Base-by-base conservation (phyloP, 1,284 basidiomycete species). In the Thecaphora thlaspeos region DNA sequence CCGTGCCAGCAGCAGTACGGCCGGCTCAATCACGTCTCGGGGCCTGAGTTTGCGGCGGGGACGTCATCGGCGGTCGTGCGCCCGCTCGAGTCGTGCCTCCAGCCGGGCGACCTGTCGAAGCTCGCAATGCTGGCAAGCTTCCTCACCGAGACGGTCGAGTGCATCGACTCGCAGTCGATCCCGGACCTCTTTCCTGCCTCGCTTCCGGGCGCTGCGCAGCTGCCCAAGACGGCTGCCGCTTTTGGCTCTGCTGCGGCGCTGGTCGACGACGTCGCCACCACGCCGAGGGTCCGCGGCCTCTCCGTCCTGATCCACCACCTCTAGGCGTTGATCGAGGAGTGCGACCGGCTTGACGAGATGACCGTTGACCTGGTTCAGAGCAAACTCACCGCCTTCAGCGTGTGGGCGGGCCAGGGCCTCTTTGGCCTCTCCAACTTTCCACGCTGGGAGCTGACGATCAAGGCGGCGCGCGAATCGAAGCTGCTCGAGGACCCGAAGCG, bases 341-440 rank as follows among this genome's bases (percentile, higher is more conserved):
- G 62, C 41, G 51, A 52, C 10, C 55, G 55, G 19, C 46, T 66
- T 36, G 58, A 58, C 43, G 62, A 66, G 40, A 58, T 61, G 58
- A 61, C 62, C 12, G 38, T 58, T 26, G 62, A 66, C 4, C 59
- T 66, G 1, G 62, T 61, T 1, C 62, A 66, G 24, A 56, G 56
- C 24, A 66, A 66, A 47, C 17, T 66, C 36, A 43, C 55, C 15
- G 55, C 58, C 4, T 66, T 66, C 22, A 54, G 55, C 4, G 37
- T 66, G 10, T 66, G 58, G 58, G 49, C 59, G 17, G 61, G 54
- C 41, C 62, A 66, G 30, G 62, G 62, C 10, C 32, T 66, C 3
- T 59, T 61, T 32, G 54, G 54, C 9, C 23, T 48, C n/a, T 41
- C 22, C 41, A 41, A 66, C 17, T 66, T 66, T 12, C 62, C 62